Evolutionary conservation across 2,329 filamentous ascomycete genomes (phyloP), one percentile per base, ranked within the genome.

Genomic region (Pseudogymnoascus destructans): DNA sequence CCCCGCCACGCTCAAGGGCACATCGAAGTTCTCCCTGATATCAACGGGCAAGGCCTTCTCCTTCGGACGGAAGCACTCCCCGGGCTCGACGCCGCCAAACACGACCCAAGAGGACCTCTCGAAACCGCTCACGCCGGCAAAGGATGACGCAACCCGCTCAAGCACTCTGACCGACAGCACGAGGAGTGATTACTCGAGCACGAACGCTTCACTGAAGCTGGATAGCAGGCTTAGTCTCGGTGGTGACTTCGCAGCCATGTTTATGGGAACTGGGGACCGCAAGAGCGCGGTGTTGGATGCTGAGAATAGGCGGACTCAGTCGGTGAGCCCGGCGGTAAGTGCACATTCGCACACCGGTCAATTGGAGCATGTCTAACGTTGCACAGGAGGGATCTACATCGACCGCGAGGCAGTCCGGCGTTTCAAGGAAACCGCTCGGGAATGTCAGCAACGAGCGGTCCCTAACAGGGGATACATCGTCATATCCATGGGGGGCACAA

Each of bases 221-320:
- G 63, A 63, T 13, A 65, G 68, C 4, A 63, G 61, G 55, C 58
- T 69, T 35, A 69, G 64, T 56, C 42, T 70, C 13, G 68, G 68
- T 55, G 68, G 68, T 19, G 68, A 69, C 55, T 70, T 70, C 60
- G 64, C 64, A 15, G 67, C 68, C 6, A 70, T 70, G 68, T 70
- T 70, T 60, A 58, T 63, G 13, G 64, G 62, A 2, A 66, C 68
- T 61, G 66, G 59, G 46, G 68, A 69, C 42, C 62, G 66, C 6
- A 66, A 65, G 57, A 69, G 66, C 58, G 58, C 59, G 7, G 58
- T 65, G 8, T 35, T 67, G 57, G 66, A 69, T 49, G 59, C 61
- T 7, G 64, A 66, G 49, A 58, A 59, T 5, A 60, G 54, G 35
- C 65, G 64, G 54, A 61, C 61, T 9, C 61, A 61, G 49, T 62